Evolutionary conservation across 148 eudicot species (phyloP).

Genomic region (Persicaria maculosa): DNA sequence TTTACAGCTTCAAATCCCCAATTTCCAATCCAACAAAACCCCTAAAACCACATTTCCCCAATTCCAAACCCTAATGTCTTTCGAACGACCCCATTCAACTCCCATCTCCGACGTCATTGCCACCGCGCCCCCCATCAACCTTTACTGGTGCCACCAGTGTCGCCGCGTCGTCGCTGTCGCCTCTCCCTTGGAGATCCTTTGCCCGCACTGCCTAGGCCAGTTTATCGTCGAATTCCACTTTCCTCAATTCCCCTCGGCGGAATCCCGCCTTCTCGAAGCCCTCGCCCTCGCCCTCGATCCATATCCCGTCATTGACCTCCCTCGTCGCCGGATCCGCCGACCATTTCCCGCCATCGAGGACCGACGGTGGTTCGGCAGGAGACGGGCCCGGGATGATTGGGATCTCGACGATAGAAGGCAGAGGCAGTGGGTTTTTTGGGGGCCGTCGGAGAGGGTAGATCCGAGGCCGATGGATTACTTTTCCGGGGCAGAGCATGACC

Average conservation of each 20-base stretch:
- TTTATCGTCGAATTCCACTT: slow-evolving; percentile 51
- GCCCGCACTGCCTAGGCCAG: slow-evolving; percentile 75
- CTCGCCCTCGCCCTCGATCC: slow-evolving; percentile 57
- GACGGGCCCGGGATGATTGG: slow-evolving; percentile 31
- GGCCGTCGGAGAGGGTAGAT: slow-evolving; percentile 25
- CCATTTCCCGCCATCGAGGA: background rate
- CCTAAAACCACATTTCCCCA: too few relatives aligned
- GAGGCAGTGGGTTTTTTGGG: slow-evolving; percentile 33
- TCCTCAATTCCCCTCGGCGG: slow-evolving; percentile 49
- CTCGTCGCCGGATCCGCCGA: slow-evolving; percentile 18
- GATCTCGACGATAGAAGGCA: slow-evolving; percentile 28
- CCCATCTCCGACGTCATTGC: background rate
- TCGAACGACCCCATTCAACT: background rate
- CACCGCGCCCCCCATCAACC: slow-evolving; percentile 12
- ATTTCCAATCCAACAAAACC: too few relatives aligned
- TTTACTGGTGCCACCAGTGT: slow-evolving; percentile 87
- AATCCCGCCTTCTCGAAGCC: slow-evolving; percentile 62
- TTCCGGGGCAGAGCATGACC: slow-evolving; percentile 43
- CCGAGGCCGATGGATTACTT: slow-evolving; percentile 43
- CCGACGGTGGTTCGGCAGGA: background rate
- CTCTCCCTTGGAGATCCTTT: slow-evolving; percentile 22
- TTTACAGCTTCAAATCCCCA: too few relatives aligned
- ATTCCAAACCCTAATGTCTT: background rate
- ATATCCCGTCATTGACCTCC: background rate
- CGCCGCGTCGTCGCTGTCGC: slow-evolving; percentile 47